Evolutionary conservation across 495 filamentous ascomycete species (phyloP).

Genomic region (Diplogelasinospora grovesii): DNA sequence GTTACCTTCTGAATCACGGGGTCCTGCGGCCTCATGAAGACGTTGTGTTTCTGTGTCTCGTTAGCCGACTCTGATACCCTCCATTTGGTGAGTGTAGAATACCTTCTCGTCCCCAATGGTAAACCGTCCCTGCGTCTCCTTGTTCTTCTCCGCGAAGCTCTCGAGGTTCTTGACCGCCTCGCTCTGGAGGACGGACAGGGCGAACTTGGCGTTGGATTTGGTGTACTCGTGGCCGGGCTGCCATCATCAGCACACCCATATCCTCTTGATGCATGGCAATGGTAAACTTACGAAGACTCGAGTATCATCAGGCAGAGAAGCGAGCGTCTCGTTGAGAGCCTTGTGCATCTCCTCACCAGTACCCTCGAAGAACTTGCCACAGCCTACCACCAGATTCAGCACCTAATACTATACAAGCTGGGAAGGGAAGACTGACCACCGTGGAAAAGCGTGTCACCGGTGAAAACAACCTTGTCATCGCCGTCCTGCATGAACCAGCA

Average conservation of each 20-base stretch:
- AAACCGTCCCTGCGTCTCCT: constrained; percentile 90
- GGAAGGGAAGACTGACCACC: constrained; percentile 51
- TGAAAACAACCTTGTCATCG: constrained; percentile 79
- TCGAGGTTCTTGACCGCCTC: constrained; percentile 71
- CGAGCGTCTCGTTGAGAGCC: constrained; percentile 81
- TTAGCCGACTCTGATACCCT: no score
- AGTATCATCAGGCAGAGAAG: constrained; percentile 79
- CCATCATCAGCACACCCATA: neutral
- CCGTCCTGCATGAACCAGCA: constrained; percentile 82
- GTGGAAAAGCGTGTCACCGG: constrained; percentile 93
- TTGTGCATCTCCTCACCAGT: constrained; percentile 81
- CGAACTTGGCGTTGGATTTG: constrained; percentile 86
- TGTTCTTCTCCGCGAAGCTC: constrained; percentile 68
- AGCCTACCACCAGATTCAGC: constrained; percentile 55
- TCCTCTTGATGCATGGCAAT: neutral
- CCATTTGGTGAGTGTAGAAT: no score
- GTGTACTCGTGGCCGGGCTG: constrained; percentile 97
- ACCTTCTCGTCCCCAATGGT: constrained; percentile 98
- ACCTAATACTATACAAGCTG: neutral
- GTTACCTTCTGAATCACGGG: constrained; percentile 77
- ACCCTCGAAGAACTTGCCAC: constrained; percentile 96
- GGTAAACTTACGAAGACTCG: constrained; percentile 76
- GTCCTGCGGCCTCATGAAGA: constrained; percentile 92
- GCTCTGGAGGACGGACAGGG: constrained; percentile 61
- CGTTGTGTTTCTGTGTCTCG: constrained; percentile 71